Conservation (phyloP, 1,139 yeast genomes). For the Yamadazyma atlantica region DNA sequence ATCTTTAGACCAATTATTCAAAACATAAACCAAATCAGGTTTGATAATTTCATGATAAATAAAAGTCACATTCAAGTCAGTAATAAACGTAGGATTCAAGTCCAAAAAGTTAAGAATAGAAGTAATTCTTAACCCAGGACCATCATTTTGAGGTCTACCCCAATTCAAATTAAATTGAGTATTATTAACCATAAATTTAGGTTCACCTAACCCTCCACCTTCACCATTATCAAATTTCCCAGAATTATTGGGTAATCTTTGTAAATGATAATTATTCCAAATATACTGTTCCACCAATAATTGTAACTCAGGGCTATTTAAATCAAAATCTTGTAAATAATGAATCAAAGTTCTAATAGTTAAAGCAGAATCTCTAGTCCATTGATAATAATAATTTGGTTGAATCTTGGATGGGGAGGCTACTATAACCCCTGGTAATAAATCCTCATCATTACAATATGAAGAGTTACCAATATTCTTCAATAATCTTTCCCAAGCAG, state of each 20-base stretch:
- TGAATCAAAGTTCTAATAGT: slow-evolving; percentile 68
- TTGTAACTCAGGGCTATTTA: slow-evolving; percentile 22
- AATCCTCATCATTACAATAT: slow-evolving; percentile 19
- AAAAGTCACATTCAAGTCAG: slow-evolving; percentile 21
- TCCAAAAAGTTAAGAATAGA: slow-evolving; percentile 59
- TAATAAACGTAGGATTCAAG: slow-evolving; percentile 9
- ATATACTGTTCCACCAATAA: slow-evolving; percentile 58
- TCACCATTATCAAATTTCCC: slow-evolving; percentile 50
- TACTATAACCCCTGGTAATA: slow-evolving; percentile 67
- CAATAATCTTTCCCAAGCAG: slow-evolving; percentile 55
- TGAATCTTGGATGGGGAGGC: slow-evolving; percentile 73
- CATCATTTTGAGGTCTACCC: slow-evolving; percentile 98
- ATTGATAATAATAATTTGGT: slow-evolving; percentile 85
- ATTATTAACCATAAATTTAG: slow-evolving; percentile 73
- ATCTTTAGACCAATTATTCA: slow-evolving; percentile 57
- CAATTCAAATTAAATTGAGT: slow-evolving; percentile 61
- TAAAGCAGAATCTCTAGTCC: slow-evolving; percentile 90
- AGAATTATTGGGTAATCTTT: slow-evolving; percentile 64
- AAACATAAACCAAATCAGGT: slow-evolving; percentile 69
- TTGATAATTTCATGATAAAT: slow-evolving; percentile 56
- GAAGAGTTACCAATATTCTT: slow-evolving; percentile 54
- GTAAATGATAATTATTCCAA: slow-evolving; percentile 55
- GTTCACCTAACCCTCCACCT: slow-evolving; percentile 76
- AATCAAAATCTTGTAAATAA: slow-evolving; percentile 28
- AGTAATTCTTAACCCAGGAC: slow-evolving; percentile 80